A percentile compares a stretch with the other conserved stretches of the same genome.
Conservation (phyloP, 345 rosid species). For the Eucalyptus sp. region DNA sequence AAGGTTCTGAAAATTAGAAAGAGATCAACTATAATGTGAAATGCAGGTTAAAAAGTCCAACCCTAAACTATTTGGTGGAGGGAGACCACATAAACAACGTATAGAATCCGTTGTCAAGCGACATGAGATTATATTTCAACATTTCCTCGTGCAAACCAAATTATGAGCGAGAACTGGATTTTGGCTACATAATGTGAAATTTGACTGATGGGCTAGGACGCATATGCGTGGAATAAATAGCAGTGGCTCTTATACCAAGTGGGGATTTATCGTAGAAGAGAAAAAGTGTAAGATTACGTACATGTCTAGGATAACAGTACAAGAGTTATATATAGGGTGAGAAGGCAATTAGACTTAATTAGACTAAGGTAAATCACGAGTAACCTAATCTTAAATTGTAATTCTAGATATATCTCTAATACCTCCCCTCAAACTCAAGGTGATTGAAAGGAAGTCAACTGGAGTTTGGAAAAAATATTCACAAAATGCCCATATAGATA, state of each 20-base stretch:
- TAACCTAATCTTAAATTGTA: background rate
- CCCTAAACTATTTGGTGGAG: background rate
- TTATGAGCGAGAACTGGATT: background rate
- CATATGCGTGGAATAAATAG: background rate
- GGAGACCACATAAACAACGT: background rate
- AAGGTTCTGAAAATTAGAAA: background rate
- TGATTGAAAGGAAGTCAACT: background rate
- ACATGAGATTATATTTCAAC: background rate
- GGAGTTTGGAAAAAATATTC: background rate
- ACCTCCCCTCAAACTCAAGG: background rate
- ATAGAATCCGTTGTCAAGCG: background rate
- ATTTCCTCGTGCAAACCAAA: background rate
- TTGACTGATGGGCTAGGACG: background rate
- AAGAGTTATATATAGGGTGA: background rate
- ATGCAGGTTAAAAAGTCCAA: background rate
- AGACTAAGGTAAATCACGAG: background rate
- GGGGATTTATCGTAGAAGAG: background rate
- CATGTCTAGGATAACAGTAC: background rate
- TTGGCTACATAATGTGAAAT: background rate
- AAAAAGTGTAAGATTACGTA: background rate
- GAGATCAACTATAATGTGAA: background rate
- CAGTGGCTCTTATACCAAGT: background rate
- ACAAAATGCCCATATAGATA: background rate
- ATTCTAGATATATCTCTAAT: background rate
- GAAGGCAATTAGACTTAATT: background rate